These are phyloP conservation scores for Zymoseptoria brevis DNA, from an alignment of 2,329 filamentous ascomycete genomes.

Conservation along the genomic window DNA sequence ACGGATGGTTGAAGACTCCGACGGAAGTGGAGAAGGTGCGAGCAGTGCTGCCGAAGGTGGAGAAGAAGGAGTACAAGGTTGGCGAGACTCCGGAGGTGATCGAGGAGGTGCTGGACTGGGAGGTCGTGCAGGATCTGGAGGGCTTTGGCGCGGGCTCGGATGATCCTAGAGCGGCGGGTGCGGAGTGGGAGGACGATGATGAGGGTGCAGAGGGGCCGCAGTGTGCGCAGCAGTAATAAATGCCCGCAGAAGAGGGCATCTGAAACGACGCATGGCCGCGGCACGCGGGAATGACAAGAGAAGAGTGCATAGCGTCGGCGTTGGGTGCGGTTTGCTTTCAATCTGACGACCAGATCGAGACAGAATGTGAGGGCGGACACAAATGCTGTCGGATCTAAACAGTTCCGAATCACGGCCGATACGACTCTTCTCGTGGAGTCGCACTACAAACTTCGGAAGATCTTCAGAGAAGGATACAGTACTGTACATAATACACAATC, in stretches of 20 bases:
- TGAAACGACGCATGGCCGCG: background rate
- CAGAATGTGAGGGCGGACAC: background rate
- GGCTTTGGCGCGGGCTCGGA: conserved; percentile 69
- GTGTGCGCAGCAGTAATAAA: conserved; percentile 60
- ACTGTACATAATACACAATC: conserved; percentile 5
- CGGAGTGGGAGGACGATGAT: conserved; percentile 66
- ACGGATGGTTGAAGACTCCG: conserved; percentile 69
- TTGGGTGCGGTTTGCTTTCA: background rate
- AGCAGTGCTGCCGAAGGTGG: conserved; percentile 60
- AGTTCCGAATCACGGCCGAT: background rate
- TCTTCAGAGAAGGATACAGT: background rate
- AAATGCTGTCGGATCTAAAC: background rate
- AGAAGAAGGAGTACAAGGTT: conserved; percentile 34
- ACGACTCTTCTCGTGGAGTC: background rate
- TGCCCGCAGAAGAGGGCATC: background rate
- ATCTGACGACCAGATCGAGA: background rate
- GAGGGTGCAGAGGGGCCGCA: conserved; percentile 59
- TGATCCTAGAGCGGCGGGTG: conserved; percentile 56
- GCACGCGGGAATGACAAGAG: background rate
- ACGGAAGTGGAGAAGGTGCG: conserved; percentile 60
- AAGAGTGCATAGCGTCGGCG: background rate
- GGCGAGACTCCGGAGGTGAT: conserved; percentile 59
- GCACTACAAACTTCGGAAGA: background rate
- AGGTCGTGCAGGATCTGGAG: conserved; percentile 75
- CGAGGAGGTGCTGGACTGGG: conserved; percentile 74